Evolutionary conservation across 2,329 filamentous ascomycete species (phyloP), one percentile per base, ranked within the genome.

Genomic region (Diaporthe sp.): DNA sequence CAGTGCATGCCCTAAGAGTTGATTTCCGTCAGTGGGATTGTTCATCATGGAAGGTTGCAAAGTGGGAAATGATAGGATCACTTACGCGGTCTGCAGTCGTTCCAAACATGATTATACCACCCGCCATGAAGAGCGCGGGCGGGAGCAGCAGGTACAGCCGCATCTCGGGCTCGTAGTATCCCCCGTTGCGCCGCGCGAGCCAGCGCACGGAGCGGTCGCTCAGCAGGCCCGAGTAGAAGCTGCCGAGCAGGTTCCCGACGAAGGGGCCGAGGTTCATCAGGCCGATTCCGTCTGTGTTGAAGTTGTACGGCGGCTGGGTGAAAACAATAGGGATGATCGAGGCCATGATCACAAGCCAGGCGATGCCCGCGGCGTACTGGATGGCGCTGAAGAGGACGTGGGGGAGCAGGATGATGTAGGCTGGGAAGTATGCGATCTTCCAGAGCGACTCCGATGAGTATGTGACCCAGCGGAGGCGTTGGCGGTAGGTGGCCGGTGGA

Each of bases 141-240:
- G 82, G 81, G 4, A 84, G 78, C 49, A 82, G 79, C 34, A 84
- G 80, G 1, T 57, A 87, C 81, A 17, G 81, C 22, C 85, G 80
- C 74, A 85, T 86, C 74, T 86, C 85, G 9, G 85, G 85, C 76
- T 87, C 85, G 78, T 86, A 86, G n/a, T 85, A 77, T 15, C 85
- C 84, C 3, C 79, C 78, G 77, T 85, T 86, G 62, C 79, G 81
- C 73, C 81, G 81, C 3, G 83, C 81, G 73, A 84, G 81, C 79
- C 80, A 85, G 55, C 80, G 82, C 72, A 84, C 83, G 4, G 85
- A 70, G 6, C 82, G 83, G 74, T 86, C 85, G 12, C 82, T 79
- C 13, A 82, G 78, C 1, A 78, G 77, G 2, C 82, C 82, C 0
- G 84, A 79, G 53, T 84, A 74, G 8, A 84, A 62, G n/a, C 80